phyloP scores from a whole-genome alignment of 2,329 filamentous ascomycete genomes.

The Tolypocladium paradoxum region DNA sequence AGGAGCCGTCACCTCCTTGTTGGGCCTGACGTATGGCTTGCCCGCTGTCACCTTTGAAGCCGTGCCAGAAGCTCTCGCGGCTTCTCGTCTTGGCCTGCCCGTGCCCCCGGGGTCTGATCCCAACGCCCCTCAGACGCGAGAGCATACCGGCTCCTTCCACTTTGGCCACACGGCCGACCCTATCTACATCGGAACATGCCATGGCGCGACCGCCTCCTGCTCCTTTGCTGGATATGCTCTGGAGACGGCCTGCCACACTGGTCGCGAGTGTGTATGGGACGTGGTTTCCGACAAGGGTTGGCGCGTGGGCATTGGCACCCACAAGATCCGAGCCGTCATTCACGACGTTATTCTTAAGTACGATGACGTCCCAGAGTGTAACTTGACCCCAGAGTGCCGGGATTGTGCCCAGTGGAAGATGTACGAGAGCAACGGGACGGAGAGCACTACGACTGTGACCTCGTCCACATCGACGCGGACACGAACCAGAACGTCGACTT shows the following conservation, averaged over 20 bases:
- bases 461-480: conserved; percentile 45
- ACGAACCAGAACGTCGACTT: conserved; percentile 75
- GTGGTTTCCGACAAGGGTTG: conserved; percentile 86
- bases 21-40: conserved; percentile 83
- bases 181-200: conserved; percentile 88
- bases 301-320: conserved; percentile 82
- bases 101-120: conserved; percentile 70
- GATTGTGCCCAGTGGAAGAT: conserved; percentile 94
- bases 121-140: conserved; percentile 56
- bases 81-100: conserved; percentile 73
- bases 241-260: conserved; percentile 86
- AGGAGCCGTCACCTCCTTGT: conserved; percentile 75
- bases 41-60: conserved; percentile 91
- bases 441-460: conserved; percentile 55
- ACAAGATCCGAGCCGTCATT: conserved; percentile 84
- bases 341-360: conserved; percentile 78
- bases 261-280: conserved; percentile 81
- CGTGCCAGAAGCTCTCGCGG: conserved; percentile 81
- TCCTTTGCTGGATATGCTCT: conserved; percentile 89
- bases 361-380: conserved; percentile 67
- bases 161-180: conserved; percentile 95
- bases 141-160: conserved; percentile 71
- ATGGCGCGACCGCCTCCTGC: conserved; percentile 78
- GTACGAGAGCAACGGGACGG: conserved; percentile 83
- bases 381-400: conserved; percentile 65